Evolutionary conservation across 2,329 filamentous ascomycete species (phyloP), one percentile per base, ranked within the genome.

Genomic region (Xylaria digitata): DNA sequence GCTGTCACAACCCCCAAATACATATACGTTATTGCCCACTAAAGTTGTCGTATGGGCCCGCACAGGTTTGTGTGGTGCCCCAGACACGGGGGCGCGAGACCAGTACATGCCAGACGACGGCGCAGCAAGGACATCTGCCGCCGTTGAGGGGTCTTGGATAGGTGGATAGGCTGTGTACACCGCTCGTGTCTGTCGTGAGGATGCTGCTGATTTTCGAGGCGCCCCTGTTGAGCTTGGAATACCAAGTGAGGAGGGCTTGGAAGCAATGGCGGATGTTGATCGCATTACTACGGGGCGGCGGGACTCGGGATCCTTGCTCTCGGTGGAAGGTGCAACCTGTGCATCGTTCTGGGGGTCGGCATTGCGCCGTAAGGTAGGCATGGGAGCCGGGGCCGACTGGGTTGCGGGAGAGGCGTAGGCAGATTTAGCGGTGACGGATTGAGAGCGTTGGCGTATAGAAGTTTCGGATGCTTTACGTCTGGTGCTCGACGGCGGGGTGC

Each of bases 61-160:
- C 65, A 91, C 79, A 26, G 86, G 84, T 17, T 87, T 86, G 74
- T 89, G 88, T 45, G 87, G 80, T 30, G 83, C 81, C 30, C 89
- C 89, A 2, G 89, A 90, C n/a, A 87, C 83, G 7, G 86, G 86
- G 9, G 89, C 89, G 42, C 83, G 84, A 60, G 88, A 90, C 89
- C 89, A 91, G 80, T 92, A 92, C 89, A 92, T 91, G 73, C 89
- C 89, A 55, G 87, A 89, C 19, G 89, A 86, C 30, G 89, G 89
- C 17, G 89, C 88, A 2, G 85, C 82, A 9, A 85, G 82, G 19
- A 91, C 88, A 65, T 90, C 85, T 6, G 87, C 84, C 1, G 86
- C 86, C 30, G 84, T 85, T 52, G 80, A 80, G 11, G 86, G 82
- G 71, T 88, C 84, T 42, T 84, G 85, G 4, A 90, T 80, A n/a